Percentiles rank a stretch among this genome's conserved stretches.
Evolutionary conservation across 116 monocot species (phyloP).

Genomic region (Zostera marina): DNA sequence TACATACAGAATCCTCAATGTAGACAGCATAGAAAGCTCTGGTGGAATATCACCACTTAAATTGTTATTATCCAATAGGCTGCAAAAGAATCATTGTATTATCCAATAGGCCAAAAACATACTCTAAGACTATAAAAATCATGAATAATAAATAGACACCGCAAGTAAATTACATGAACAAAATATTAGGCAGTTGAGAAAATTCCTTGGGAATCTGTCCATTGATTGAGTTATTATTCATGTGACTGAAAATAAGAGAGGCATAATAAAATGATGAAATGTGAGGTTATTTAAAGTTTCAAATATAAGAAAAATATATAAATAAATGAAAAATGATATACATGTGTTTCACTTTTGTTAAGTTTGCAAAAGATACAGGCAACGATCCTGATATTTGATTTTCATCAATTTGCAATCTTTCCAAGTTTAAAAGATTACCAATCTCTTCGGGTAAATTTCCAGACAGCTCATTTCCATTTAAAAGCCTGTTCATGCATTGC

Average conservation of each 20-base stretch:
- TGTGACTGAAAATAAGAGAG: constrained; percentile 38
- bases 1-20: constrained; percentile 57
- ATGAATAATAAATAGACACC: no score
- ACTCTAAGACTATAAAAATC: neutral
- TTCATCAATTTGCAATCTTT: constrained; percentile 90
- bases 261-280: neutral
- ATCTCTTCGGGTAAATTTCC: constrained; percentile 85
- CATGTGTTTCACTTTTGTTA: constrained; percentile 85
- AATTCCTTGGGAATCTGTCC: constrained; percentile 70
- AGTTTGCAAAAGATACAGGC: constrained; percentile 71
- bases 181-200: constrained; percentile 42
- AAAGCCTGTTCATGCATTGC: constrained; percentile 45
- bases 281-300: neutral
- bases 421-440: constrained; percentile 55
- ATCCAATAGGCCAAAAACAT: neutral
- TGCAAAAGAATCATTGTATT: constrained; percentile 17
- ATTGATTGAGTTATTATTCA: constrained; percentile 90
- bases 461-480: constrained; percentile 78
- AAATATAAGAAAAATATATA: constrained; percentile 9
- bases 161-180: constrained; percentile 42
- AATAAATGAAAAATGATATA: constrained; percentile 24
- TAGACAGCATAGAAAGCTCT: constrained; percentile 37
- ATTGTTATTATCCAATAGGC: constrained; percentile 89
- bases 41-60: constrained; percentile 64
- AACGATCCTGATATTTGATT: constrained; percentile 80